Base-by-base conservation (phyloP, 1,284 basidiomycete genomes). In the Apiotrichum porosum region DNA sequence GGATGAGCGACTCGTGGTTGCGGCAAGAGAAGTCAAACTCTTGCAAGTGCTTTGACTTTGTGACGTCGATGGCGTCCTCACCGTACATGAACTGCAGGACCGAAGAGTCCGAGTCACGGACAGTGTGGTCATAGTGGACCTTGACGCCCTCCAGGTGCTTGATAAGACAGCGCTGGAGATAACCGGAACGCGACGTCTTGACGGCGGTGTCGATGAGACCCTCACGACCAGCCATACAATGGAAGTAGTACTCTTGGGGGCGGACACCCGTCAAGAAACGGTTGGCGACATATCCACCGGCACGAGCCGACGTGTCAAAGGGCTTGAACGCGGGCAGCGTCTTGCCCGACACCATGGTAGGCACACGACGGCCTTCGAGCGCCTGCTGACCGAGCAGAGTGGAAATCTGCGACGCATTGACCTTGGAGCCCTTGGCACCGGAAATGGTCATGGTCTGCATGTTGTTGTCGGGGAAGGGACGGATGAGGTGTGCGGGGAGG, bases 381-480 rank as follows among this genome's bases (percentile, higher is more conserved):
- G 97, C 93, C 74, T 98, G 95, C 73, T 97, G 93, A 44, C 95
- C 95, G 32, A 99, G 82, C 30, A 88, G 82, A 61, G 93, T 97
- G 32, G 95, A 97, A 64, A 99, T 99, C 69, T 97, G 93, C 55
- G 91, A 86, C 9, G 91, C 94, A 64, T 99, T 99, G 73, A 98
- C 94, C 24, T 88, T 86, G 58, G 89, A 94, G 53, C 95, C 95
- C 75, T 99, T 99, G 47, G 95, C 95, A 63, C 95, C 95, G 37
- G 95, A 97, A 48, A 90, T 83, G 5, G 94, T 97, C 95, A 98
- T 98, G 57, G 88, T 85, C 74, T 98, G 94, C 95, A 98, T 98
- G 81, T 98, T 87, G 76, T 99, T 99, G 70, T 92, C 83, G 23
- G 95, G 95, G 79, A 99, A 99, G 54, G 86, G 84, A 62, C 91